Conservation (phyloP, 2,329 filamentous ascomycete species). For the Amphichorda felina region DNA sequence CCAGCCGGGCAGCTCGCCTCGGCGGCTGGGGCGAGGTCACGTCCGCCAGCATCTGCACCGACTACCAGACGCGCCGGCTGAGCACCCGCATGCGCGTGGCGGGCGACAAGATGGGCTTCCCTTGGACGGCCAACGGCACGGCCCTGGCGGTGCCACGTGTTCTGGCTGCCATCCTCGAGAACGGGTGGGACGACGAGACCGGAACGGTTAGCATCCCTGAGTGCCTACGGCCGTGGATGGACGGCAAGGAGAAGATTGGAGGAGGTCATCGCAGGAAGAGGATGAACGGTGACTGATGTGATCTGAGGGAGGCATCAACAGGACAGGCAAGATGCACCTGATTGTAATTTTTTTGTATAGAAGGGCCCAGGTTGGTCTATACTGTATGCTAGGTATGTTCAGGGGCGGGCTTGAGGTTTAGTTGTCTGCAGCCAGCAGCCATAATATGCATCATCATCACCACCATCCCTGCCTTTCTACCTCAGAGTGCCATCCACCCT, state of each 20-base stretch:
- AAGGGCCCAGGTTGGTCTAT: neutral
- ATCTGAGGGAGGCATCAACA: no score
- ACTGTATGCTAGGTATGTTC: neutral
- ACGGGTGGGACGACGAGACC: conserved; percentile 67
- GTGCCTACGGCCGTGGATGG: conserved; percentile 77
- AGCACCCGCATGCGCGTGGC: conserved; percentile 57
- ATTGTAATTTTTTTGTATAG: neutral
- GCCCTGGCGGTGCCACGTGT: conserved; percentile 85
- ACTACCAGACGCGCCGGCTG: conserved; percentile 82
- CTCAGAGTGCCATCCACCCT: neutral
- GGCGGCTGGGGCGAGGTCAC: conserved; percentile 88
- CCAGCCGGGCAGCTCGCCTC: conserved; percentile 42
- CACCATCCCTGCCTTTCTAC: no score
- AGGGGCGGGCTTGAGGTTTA: neutral
- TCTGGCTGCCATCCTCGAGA: conserved; percentile 79
- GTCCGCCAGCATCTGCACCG: conserved; percentile 80
- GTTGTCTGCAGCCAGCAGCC: neutral
- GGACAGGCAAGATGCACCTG: conserved; percentile 1
- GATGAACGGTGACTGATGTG: conserved; percentile 6
- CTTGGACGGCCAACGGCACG: conserved; percentile 89
- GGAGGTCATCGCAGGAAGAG: conserved; percentile 13
- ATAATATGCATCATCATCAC: no score
- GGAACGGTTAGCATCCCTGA: conserved; percentile 64
- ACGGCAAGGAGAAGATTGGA: conserved; percentile 54
- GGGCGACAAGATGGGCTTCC: conserved; percentile 52